These are phyloP conservation scores for Gossypium herbaceum DNA, from an alignment of 345 rosid genomes.

Conservation along the genomic window DNA sequence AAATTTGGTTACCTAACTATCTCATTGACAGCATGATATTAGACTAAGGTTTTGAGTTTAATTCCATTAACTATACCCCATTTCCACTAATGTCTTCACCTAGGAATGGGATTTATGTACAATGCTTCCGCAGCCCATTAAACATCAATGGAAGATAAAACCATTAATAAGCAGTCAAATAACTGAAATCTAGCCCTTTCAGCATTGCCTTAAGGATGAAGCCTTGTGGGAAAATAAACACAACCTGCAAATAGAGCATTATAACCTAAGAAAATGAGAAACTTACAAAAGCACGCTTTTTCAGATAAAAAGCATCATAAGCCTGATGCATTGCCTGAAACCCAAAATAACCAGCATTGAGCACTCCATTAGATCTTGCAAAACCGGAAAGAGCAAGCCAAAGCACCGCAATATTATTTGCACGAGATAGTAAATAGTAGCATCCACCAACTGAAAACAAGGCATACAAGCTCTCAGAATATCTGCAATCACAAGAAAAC, in stretches of 20 bases:
- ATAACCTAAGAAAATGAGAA: conserved; percentile 11
- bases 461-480: conserved; percentile 79
- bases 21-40: not conserved
- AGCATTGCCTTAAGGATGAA: not conserved
- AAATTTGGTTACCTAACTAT: not conserved
- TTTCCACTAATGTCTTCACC: not conserved
- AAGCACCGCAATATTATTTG: conserved; percentile 53
- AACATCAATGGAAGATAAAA: not conserved
- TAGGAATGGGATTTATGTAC: not conserved
- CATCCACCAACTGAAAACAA: conserved; percentile 76
- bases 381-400: conserved; percentile 80
- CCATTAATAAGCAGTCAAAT: not conserved
- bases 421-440: conserved; percentile 58
- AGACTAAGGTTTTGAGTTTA: not conserved
- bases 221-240: not conserved
- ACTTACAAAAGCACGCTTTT: conserved; percentile 53
- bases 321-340: conserved; percentile 77
- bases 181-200: not conserved
- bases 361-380: conserved; percentile 95
- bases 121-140: not conserved
- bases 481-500: conserved; percentile 45
- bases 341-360: conserved; percentile 89
- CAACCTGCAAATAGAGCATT: not conserved
- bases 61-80: not conserved
- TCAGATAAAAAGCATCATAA: conserved; percentile 51